phyloP scores from a whole-genome alignment of 1,139 yeast species.

The Yamadazyma trypodendri region DNA sequence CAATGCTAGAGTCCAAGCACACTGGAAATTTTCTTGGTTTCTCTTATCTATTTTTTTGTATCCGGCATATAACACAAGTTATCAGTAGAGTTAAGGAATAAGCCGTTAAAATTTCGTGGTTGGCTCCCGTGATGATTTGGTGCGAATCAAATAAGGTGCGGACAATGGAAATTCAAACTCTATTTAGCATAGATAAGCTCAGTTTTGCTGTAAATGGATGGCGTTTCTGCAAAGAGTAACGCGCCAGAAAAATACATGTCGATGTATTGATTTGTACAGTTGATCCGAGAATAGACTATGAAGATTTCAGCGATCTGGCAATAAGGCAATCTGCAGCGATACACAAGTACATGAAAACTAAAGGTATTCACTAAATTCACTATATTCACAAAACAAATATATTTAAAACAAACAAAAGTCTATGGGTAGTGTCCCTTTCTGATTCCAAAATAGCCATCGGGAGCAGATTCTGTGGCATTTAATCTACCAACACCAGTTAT shows the following conservation, averaged over 20 bases:
- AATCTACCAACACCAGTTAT: constrained; percentile 19
- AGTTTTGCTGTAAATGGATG: background rate
- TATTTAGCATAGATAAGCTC: constrained; percentile 1
- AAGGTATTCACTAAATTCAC: no score
- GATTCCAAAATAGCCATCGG: constrained; percentile 49
- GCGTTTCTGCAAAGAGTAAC: no score
- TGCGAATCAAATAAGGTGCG: background rate
- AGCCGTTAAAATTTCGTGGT: background rate
- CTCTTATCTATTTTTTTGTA: background rate
- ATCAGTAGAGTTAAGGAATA: background rate
- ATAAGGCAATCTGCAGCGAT: no score
- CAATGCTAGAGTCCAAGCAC: background rate
- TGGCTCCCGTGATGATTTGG: background rate
- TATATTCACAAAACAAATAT: background rate
- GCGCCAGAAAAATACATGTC: no score
- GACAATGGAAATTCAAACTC: background rate
- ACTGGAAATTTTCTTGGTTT: background rate
- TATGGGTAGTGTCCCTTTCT: constrained; percentile 36
- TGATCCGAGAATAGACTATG: no score
- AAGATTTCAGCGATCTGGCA: no score
- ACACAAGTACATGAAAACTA: no score
- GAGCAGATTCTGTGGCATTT: constrained; percentile 24
- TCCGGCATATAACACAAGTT: background rate
- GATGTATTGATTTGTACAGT: no score
- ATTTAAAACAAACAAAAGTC: no score